Conservation (phyloP, 768 basidiomycete genomes). For the Tylopilus felleus region DNA sequence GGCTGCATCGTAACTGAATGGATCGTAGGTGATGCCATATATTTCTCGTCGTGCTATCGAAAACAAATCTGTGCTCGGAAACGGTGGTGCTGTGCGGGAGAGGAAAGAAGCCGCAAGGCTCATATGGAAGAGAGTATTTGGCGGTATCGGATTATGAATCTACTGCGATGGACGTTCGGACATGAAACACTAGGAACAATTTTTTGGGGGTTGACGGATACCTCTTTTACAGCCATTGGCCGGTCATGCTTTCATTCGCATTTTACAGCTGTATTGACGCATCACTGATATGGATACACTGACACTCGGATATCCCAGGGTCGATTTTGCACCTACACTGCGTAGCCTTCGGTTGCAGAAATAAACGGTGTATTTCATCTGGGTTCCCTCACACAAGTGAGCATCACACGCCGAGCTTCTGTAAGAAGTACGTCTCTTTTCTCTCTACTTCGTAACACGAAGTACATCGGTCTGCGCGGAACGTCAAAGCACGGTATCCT, state of each 20-base stretch:
- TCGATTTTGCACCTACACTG: neutral
- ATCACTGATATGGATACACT: neutral
- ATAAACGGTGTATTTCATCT: neutral
- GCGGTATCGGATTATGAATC: conserved; percentile 21
- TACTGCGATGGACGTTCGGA: neutral
- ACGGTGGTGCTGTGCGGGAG: conserved; percentile 54
- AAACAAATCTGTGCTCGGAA: conserved; percentile 85
- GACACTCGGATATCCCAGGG: neutral
- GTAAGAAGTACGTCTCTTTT: no score
- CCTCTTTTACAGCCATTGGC: neutral
- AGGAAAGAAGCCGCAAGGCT: conserved; percentile 26
- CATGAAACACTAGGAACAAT: neutral
- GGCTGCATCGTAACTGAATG: neutral
- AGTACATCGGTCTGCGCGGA: no score
- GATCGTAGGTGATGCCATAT: conserved; percentile 80
- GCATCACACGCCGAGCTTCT: no score
- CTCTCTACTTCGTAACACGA: no score
- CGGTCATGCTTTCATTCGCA: neutral
- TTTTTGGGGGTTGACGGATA: neutral
- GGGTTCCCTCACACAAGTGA: no score
- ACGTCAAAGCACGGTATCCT: no score
- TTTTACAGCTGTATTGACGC: neutral
- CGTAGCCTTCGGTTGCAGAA: neutral
- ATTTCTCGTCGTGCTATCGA: conserved; percentile 84
- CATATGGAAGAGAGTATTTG: conserved; percentile 34